Evolutionary conservation across 2,329 filamentous ascomycete genomes (phyloP).

Genomic region (Pseudocercospora musae): DNA sequence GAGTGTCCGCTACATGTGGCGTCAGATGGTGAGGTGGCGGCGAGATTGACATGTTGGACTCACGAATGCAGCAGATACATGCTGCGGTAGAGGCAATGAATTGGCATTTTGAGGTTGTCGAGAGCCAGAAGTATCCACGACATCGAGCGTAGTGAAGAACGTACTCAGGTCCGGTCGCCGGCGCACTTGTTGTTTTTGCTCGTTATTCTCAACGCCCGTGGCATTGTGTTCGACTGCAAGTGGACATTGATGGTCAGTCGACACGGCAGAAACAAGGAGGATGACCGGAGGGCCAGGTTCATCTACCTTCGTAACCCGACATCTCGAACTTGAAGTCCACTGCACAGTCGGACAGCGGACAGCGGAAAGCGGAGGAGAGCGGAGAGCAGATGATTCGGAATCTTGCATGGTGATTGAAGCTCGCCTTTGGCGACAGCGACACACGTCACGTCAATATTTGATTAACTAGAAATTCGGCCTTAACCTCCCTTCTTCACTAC

Average conservation of each 20-base stretch:
- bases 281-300: neutral
- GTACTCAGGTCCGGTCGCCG: slow-evolving; percentile 63
- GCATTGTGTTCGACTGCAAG: slow-evolving; percentile 50
- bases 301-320: slow-evolving; percentile 6
- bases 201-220: slow-evolving; percentile 36
- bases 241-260: slow-evolving; percentile 5
- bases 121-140: slow-evolving; percentile 52
- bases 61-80: slow-evolving; percentile 56
- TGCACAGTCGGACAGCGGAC: too few species aligned
- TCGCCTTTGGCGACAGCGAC: neutral
- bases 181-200: slow-evolving; percentile 30
- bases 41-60: neutral
- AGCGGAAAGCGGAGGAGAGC: too few species aligned
- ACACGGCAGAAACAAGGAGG: neutral
- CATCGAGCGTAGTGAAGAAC: slow-evolving; percentile 62
- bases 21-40: neutral
- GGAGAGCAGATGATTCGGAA: too few species aligned
- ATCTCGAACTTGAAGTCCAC: neutral
- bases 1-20: slow-evolving; percentile 42
- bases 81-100: slow-evolving; percentile 58
- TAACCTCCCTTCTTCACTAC: neutral
- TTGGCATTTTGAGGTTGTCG: slow-evolving; percentile 52
- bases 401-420: too few species aligned
- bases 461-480: neutral
- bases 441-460: slow-evolving; percentile 5